Evolutionary conservation across 2,329 filamentous ascomycete genomes (phyloP).

Genomic region (Nemania diffusa): DNA sequence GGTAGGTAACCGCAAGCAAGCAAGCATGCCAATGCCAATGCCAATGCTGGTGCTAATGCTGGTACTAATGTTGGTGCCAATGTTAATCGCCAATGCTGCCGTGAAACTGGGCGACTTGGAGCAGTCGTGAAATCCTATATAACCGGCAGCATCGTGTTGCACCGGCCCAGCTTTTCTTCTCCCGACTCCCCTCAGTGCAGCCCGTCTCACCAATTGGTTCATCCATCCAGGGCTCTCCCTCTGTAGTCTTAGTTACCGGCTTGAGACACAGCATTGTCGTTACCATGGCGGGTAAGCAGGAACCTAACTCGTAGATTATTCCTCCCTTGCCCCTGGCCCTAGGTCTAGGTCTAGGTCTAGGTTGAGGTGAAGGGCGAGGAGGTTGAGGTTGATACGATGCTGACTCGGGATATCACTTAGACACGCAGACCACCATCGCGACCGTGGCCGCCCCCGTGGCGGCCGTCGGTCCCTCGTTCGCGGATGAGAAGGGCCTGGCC

Average conservation of each 20-base stretch:
- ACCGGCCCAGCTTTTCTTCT: background rate
- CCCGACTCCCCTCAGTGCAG: constrained; percentile 17
- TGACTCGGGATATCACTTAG: constrained; percentile 19
- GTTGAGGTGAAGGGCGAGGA: too few relatives aligned
- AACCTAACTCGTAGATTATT: background rate
- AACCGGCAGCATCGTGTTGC: constrained; percentile 20
- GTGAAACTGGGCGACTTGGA: constrained; percentile 3
- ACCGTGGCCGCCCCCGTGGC: constrained; percentile 25
- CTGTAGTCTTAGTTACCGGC: constrained; percentile 18
- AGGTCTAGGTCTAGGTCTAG: background rate
- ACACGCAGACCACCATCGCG: constrained; percentile 29
- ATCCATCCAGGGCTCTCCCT: background rate
- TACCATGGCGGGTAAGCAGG: constrained; percentile 35
- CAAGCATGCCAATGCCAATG: constrained; percentile 14
- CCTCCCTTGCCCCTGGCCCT: background rate
- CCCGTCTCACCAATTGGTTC: constrained; percentile 18
- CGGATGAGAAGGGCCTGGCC: constrained; percentile 24
- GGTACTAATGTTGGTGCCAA: too few relatives aligned
- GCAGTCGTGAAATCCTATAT: constrained; percentile 20
- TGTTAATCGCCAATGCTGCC: constrained; percentile 17
- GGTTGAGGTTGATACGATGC: too few relatives aligned
- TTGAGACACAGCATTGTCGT: constrained; percentile 25
- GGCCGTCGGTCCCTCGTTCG: constrained; percentile 25
- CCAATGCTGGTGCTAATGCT: too few relatives aligned
- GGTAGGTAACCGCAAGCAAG: background rate